phyloP scores from a whole-genome alignment of 768 basidiomycete species.

The Coprinellus micaceus region DNA sequence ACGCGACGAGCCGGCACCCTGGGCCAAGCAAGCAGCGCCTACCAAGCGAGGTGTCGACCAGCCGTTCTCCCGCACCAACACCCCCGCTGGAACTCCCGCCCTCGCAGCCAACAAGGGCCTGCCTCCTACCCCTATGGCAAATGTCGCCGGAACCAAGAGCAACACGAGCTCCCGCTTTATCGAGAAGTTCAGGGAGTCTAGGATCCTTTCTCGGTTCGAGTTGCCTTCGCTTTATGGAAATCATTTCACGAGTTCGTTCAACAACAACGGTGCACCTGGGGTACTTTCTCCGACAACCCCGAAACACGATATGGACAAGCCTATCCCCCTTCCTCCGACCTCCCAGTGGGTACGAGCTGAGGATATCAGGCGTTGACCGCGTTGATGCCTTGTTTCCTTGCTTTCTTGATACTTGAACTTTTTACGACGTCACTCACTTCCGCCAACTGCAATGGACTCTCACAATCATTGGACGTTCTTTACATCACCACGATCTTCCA shows the following conservation, averaged over 20 bases:
- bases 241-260: conserved; percentile 12
- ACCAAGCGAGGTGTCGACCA: conserved; percentile 55
- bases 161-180: conserved; percentile 36
- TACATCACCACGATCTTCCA: too few species aligned
- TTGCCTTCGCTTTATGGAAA: conserved; percentile 20
- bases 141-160: conserved; percentile 13
- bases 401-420: background rate
- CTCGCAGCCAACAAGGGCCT: conserved; percentile 14
- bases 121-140: conserved; percentile 26
- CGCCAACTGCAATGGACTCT: background rate
- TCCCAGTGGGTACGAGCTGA: conserved; percentile 55
- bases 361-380: conserved; percentile 15
- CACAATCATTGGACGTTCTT: background rate
- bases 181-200: conserved; percentile 37
- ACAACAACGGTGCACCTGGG: conserved; percentile 2
- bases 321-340: conserved; percentile 49
- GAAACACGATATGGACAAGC: conserved; percentile 47
- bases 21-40: conserved; percentile 42
- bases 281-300: conserved; percentile 34
- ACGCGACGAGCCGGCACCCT: conserved; percentile 35
- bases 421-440: background rate
- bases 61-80: conserved; percentile 41
- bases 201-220: conserved; percentile 28
- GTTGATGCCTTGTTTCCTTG: background rate
- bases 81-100: conserved; percentile 17